Base-by-base conservation (phyloP, 495 filamentous ascomycete genomes). In the Aspergillus hancockii region DNA sequence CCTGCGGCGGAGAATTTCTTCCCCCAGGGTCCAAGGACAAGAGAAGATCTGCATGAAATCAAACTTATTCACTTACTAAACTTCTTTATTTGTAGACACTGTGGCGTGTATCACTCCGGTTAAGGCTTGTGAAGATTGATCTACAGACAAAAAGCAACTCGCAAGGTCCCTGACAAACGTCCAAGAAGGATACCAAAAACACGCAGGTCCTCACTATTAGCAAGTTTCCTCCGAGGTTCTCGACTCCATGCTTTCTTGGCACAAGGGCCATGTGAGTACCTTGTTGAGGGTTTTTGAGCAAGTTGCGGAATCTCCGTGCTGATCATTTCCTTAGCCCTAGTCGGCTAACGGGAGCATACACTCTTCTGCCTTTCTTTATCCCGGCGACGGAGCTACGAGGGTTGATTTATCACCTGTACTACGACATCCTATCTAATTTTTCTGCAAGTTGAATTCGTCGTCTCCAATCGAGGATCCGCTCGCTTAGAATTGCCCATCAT, bases 281-380 rank as follows among this genome's bases (percentile, higher is more conserved):
- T 67, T 74, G 63, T 30, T 62, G 74, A 76, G 74, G 50, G 61
- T 56, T 55, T 72, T 76, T 76, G 74, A 75, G 74, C 62, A 70
- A 54, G 52, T 75, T 69, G 23, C 22, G 16, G 38, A 32, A 23
- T 34, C 9, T 2, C 12, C 38, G 21, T 54, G 36, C 54, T 51
- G 62, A 63, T 63, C 57, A 38, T 21, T 59, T 3, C 50, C 52
- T 38, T 32, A 55, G 36, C 52, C 52, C 47, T 65, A 61, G 40
- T 32, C 21, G 12, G 52, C 41, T 10, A 31, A 41, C 38, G 7
- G 38, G 38, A 3, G 38, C 4, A 36, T 36, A 5, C 1, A 28
- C 8, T 10, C 2, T 36, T 12, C 7, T 41, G 38, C 16, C 38
- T 41, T 41, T 41, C 10, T 14, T 16, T 1, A 41, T 14, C 14